A percentile compares a stretch with the other conserved stretches of the same genome.
Conservation (phyloP, 306 rosid species). For the Boehmeria nivea region DNA sequence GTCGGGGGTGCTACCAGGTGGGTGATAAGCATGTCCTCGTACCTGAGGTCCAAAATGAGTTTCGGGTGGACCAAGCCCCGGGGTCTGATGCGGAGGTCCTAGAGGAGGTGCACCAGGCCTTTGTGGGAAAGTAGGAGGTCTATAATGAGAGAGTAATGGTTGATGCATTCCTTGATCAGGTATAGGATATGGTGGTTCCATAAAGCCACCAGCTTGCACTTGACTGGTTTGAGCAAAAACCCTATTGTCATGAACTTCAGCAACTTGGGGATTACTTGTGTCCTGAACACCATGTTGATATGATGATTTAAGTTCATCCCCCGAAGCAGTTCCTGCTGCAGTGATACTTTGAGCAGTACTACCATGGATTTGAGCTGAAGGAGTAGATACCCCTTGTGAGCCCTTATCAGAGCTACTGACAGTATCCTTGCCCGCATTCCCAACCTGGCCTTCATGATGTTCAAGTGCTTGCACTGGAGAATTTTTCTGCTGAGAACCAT, state of each 20-base stretch:
- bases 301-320: constrained; percentile 3
- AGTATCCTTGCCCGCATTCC: constrained; percentile 37
- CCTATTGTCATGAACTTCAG: constrained; percentile 1
- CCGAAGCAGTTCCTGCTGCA: too few species aligned
- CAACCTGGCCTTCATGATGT: constrained; percentile 33
- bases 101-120: constrained; percentile 43
- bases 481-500: constrained; percentile 33
- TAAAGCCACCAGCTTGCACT: constrained; percentile 29
- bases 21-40: constrained; percentile 31
- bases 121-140: constrained; percentile 34
- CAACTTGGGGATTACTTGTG: constrained; percentile 20
- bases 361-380: constrained; percentile 24
- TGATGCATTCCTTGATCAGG: constrained; percentile 37
- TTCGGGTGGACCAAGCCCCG: constrained; percentile 31
- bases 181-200: constrained; percentile 32
- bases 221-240: constrained; percentile 2
- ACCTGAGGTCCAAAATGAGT: constrained; percentile 45
- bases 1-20: constrained; percentile 23
- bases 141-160: constrained; percentile 27
- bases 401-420: constrained; percentile 24
- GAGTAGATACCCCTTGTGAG: constrained; percentile 30
- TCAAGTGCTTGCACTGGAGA: constrained; percentile 26
- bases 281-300: constrained; percentile 17
- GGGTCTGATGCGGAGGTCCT: constrained; percentile 43
- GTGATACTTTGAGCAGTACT: too few species aligned